Evolutionary conservation across 2,329 filamentous ascomycete species (phyloP), one percentile per base, ranked within the genome.

Genomic region (Diplodia intermedia): DNA sequence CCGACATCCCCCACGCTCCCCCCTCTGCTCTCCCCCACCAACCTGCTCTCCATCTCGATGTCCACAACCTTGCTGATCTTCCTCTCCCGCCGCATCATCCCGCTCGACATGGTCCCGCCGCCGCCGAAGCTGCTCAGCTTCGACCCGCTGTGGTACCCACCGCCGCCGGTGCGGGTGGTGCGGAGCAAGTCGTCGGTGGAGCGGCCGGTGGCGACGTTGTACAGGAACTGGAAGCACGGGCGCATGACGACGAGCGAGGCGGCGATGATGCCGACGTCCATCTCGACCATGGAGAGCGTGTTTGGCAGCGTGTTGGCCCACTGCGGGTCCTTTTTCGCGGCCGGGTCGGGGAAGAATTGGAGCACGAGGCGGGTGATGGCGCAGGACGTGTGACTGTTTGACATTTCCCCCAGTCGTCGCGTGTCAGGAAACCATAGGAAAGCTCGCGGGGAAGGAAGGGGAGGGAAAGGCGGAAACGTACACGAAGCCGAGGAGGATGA

Each of bases 401-500:
- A 26, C 26, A 26, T 26, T 4, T 26, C 26, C 26, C 26, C 26
- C 26, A 26, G 26, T 26, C 23, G 23, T 26, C 23, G 23, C 23
- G 23, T 26, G 23, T 26, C 26, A 26, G 26, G 4, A 26, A 26
- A 26, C 26, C 4, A 26, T n/a, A 26, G 26, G 3, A 26, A 4
- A 26, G 26, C 26, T 26, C 26, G n/a, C 31, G 40, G 12, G 20
- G 36, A 18, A 26, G 5, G 3, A 4, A 3, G 36, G 38, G 15
- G 23, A 23, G 38, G 26, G 15, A 26, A 4, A 20, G 14, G 14
- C 4, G 4, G 1, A 20, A 40, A 31, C 57, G 9, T 50, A 62
- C 57, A 62, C 57, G 18, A 62, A 50, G 2, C 57, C 57, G 18
- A 62, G 57, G n/a, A 62, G 43, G 43, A 62, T 62, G 57, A 62